A percentile compares a stretch with the other conserved stretches of the same genome.
These are phyloP conservation scores for Sphaerulina populicola DNA, from an alignment of 2,329 filamentous ascomycete species.

Conservation along the genomic window DNA sequence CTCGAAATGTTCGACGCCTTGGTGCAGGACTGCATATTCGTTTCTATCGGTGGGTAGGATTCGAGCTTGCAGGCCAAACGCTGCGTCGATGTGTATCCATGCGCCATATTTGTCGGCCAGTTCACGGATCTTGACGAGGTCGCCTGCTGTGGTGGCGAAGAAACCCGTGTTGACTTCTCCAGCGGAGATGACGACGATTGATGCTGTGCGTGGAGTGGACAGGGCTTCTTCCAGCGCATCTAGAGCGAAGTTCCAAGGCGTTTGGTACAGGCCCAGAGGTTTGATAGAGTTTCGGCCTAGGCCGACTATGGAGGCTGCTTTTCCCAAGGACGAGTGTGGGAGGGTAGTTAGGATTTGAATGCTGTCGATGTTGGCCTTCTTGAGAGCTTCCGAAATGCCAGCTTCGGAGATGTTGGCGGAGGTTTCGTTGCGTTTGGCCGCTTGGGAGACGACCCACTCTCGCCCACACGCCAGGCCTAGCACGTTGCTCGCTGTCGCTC, in stretches of 20 bases:
- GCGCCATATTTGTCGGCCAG: slow-evolving; percentile 65
- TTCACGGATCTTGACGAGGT: slow-evolving; percentile 55
- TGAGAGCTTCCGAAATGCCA: slow-evolving; percentile 61
- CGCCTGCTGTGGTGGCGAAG: slow-evolving; percentile 57
- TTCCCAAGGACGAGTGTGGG: slow-evolving; percentile 74
- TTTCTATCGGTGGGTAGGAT: slow-evolving; percentile 46
- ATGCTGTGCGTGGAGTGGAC: slow-evolving; percentile 46
- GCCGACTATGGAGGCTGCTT: slow-evolving; percentile 75
- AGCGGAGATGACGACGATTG: slow-evolving; percentile 70
- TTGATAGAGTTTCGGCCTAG: slow-evolving; percentile 63
- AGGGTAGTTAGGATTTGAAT: slow-evolving; percentile 73
- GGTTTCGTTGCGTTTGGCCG: slow-evolving; percentile 30
- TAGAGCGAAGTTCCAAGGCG: slow-evolving; percentile 65
- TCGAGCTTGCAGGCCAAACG: slow-evolving; percentile 77
- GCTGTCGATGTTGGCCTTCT: slow-evolving; percentile 53
- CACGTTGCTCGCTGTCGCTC: slow-evolving; percentile 57
- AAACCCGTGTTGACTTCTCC: slow-evolving; percentile 86
- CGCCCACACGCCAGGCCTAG: slow-evolving; percentile 61
- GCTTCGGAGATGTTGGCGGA: slow-evolving; percentile 53
- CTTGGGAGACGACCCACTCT: slow-evolving; percentile 53
- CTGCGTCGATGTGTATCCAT: slow-evolving; percentile 88
- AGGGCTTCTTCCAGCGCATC: slow-evolving; percentile 55
- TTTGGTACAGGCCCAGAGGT: slow-evolving; percentile 46
- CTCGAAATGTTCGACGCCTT: slow-evolving; percentile 57
- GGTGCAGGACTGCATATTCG: slow-evolving; percentile 50